Conservation (phyloP, 768 basidiomycete species). For the Hygrophorus russula region DNA sequence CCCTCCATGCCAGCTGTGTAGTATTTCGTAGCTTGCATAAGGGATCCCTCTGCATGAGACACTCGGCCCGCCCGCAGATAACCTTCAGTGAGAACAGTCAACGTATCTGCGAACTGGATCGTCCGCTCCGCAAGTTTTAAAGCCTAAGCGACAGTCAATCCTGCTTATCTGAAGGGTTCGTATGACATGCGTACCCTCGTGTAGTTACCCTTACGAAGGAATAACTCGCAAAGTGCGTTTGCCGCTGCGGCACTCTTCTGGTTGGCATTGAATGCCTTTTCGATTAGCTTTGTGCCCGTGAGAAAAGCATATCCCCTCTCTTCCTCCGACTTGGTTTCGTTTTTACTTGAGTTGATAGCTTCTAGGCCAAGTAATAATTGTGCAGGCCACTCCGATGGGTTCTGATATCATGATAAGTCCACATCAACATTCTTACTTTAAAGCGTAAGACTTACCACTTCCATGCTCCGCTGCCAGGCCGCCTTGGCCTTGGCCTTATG, state of each 20-base stretch:
- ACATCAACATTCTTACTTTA: neutral
- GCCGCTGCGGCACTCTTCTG: constrained; percentile 74
- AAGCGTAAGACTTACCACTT: constrained; percentile 47
- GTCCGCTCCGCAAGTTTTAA: constrained; percentile 90
- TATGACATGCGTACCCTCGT: constrained; percentile 34
- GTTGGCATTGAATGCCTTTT: constrained; percentile 72
- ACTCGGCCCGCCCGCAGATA: constrained; percentile 77
- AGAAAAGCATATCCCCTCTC: constrained; percentile 53
- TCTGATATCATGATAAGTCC: constrained; percentile 2
- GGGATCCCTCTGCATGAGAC: constrained; percentile 57
- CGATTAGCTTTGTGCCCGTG: constrained; percentile 57
- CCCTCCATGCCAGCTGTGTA: constrained; percentile 58
- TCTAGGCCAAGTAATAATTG: constrained; percentile 79
- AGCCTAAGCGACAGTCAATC: constrained; percentile 33
- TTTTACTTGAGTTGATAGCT: constrained; percentile 77
- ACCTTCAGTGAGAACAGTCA: constrained; percentile 76
- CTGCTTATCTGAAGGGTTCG: neutral
- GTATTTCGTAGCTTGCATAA: constrained; percentile 56
- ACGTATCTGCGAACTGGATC: constrained; percentile 87
- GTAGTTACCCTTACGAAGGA: constrained; percentile 59
- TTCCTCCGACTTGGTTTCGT: constrained; percentile 46
- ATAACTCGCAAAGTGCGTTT: constrained; percentile 71
- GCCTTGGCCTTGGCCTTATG: constrained; percentile 71
- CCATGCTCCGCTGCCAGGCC: constrained; percentile 86
- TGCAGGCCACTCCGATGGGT: constrained; percentile 50